Conservation (phyloP, 345 rosid genomes). For the Rhizophora apiculata region DNA sequence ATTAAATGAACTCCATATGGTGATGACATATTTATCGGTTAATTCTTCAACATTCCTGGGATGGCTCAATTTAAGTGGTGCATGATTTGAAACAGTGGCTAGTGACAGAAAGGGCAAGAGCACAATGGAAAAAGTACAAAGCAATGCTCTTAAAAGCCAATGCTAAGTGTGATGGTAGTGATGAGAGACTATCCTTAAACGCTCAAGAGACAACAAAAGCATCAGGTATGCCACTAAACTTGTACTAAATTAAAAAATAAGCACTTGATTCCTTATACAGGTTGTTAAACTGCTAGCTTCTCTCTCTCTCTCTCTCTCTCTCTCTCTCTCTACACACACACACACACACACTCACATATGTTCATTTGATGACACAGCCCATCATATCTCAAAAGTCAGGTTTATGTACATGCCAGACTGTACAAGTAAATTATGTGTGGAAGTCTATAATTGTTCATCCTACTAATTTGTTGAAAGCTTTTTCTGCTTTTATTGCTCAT, state of each 20-base stretch:
- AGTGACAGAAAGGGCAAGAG: slow-evolving; percentile 72
- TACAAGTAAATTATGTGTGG: not conserved
- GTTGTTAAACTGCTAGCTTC: not conserved
- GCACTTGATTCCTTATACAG: not conserved
- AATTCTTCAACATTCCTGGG: slow-evolving; percentile 9
- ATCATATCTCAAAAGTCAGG: too few species aligned
- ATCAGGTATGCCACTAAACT: slow-evolving; percentile 26
- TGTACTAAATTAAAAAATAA: not conserved
- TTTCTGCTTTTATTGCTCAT: too few species aligned
- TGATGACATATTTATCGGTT: not conserved
- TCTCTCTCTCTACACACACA: not conserved
- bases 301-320: slow-evolving; percentile 1
- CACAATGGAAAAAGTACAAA: slow-evolving; percentile 70
- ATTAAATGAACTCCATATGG: not conserved
- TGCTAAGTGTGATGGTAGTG: slow-evolving; percentile 21
- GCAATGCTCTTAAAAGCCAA: slow-evolving; percentile 61
- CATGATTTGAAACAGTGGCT: slow-evolving; percentile 60
- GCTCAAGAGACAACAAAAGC: slow-evolving; percentile 19
- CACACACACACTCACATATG: too few species aligned
- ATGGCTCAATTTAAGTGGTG: not conserved
- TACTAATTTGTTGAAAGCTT: too few species aligned
- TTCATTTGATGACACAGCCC: too few species aligned
- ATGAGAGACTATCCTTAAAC: slow-evolving; percentile 19
- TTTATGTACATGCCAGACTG: too few species aligned
- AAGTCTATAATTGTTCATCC: not conserved